Conservation (phyloP, 495 filamentous ascomycete species). For the Tuber microsphaerosporum region DNA sequence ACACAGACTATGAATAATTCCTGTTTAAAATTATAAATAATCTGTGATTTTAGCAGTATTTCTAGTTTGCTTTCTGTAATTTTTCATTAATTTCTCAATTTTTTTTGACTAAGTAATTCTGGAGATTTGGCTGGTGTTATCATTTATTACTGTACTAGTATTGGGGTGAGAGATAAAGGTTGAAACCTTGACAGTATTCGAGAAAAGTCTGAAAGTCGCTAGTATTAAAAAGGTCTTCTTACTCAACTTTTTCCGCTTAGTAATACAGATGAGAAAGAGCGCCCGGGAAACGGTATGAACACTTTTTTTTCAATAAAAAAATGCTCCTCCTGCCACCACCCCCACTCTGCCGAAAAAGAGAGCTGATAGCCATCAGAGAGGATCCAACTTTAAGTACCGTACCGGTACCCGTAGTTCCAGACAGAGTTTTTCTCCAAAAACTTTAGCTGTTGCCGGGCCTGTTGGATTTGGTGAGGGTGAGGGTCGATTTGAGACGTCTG, state of each 20-base stretch:
- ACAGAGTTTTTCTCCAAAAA: background rate
- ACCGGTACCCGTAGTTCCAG: background rate
- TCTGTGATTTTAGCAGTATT: no score
- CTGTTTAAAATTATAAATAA: no score
- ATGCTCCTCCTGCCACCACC: background rate
- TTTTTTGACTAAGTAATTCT: no score
- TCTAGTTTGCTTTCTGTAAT: no score
- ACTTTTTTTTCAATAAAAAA: background rate
- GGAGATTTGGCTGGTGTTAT: no score
- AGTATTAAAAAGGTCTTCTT: no score
- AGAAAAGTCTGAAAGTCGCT: no score
- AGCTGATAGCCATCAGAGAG: background rate
- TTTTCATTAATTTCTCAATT: no score
- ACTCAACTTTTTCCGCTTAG: background rate
- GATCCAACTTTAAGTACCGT: background rate
- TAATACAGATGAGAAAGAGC: background rate
- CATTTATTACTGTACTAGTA: no score
- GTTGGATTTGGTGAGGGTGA: background rate
- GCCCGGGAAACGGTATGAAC: background rate
- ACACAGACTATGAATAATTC: no score
- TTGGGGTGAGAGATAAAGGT: no score
- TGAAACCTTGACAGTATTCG: no score
- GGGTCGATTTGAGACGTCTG: background rate
- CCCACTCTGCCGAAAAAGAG: background rate
- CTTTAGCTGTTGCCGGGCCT: background rate